These are phyloP conservation scores for Pythium inflatum DNA, from an alignment of 352 stramenopile species.

Conservation along the genomic window DNA sequence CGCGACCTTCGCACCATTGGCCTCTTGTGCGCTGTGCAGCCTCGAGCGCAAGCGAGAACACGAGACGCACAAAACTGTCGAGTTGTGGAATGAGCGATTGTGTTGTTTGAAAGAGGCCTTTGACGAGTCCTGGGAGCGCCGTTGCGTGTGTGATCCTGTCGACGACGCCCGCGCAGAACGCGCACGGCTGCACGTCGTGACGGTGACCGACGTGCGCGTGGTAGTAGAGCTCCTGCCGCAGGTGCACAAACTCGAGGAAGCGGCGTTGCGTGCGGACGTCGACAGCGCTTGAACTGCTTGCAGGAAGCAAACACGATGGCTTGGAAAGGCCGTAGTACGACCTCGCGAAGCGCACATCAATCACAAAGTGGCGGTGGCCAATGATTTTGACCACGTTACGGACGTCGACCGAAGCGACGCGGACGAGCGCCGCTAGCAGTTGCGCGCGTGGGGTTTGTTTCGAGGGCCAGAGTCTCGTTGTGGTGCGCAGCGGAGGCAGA, in stretches of 20 bases:
- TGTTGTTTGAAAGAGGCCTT: conserved; percentile 1
- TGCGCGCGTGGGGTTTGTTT: conserved; percentile 16
- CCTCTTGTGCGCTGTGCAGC: not conserved
- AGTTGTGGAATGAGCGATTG: conserved; percentile 2
- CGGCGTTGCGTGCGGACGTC: conserved; percentile 22
- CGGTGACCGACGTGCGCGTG: conserved; percentile 19
- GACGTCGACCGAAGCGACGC: conserved; percentile 17
- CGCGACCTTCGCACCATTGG: conserved; percentile 17
- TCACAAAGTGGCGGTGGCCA: conserved; percentile 21
- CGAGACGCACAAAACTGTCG: conserved; percentile 19
- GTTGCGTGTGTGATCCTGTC: conserved; percentile 7
- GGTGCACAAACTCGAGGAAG: conserved; percentile 22
- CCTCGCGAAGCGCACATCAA: conserved; percentile 8
- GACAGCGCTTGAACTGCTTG: too few relatives aligned
- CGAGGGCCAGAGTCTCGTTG: conserved; percentile 9
- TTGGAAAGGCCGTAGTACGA: not conserved
- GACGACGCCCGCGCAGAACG: conserved; percentile 12
- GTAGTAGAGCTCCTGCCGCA: conserved; percentile 29
- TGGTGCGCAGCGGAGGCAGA: conserved; percentile 1
- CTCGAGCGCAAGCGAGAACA: conserved; percentile 4
- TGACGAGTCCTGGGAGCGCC: conserved; percentile 7
- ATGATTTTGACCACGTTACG: conserved; percentile 7
- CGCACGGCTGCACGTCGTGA: conserved; percentile 8
- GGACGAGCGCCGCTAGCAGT: conserved; percentile 4
- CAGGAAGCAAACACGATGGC: too few relatives aligned